phyloP scores from a whole-genome alignment of 2,329 filamentous ascomycete species.

The Phaeosphaeriaceae sp. region DNA sequence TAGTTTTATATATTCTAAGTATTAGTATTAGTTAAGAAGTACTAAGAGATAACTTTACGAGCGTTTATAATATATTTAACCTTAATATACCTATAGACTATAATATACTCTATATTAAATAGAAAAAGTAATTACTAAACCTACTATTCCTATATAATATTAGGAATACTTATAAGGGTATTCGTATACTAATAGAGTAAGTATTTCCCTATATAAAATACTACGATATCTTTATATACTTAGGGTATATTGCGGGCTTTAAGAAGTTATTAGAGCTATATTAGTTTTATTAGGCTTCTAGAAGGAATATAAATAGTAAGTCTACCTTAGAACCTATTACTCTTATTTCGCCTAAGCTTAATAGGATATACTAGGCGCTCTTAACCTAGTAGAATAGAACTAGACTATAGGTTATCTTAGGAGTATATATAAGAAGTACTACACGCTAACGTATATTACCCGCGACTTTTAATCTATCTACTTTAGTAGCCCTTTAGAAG shows the following conservation, averaged over 20 bases:
- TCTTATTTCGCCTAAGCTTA: slow-evolving; percentile 9
- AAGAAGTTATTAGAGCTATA: slow-evolving; percentile 22
- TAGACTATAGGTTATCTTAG: slow-evolving; percentile 20
- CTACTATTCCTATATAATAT: slow-evolving; percentile 22
- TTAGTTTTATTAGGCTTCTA: slow-evolving; percentile 18
- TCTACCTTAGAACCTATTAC: slow-evolving; percentile 11
- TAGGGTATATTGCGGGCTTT: slow-evolving; percentile 24
- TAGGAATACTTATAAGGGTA: slow-evolving; percentile 11
- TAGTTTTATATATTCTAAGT: slow-evolving; percentile 20
- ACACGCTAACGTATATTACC: slow-evolving; percentile 22
- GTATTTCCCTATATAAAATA: slow-evolving; percentile 25
- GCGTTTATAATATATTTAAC: slow-evolving; percentile 25
- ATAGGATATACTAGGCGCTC: slow-evolving; percentile 9
- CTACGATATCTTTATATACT: slow-evolving; percentile 19
- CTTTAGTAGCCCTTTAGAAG: slow-evolving; percentile 21
- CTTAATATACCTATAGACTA: slow-evolving; percentile 16
- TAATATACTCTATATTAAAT: slow-evolving; percentile 21
- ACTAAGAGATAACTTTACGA: slow-evolving; percentile 20
- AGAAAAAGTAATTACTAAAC: slow-evolving; percentile 21
- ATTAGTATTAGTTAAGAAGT: slow-evolving; percentile 14
- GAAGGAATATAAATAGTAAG: slow-evolving; percentile 25
- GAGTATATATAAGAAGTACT: slow-evolving; percentile 21
- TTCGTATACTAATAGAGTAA: slow-evolving; percentile 9
- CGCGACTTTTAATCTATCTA: slow-evolving; percentile 23
- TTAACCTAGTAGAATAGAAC: slow-evolving; percentile 11